A percentile compares a stretch with the other conserved stretches of the same genome.
These are phyloP conservation scores for Dictyostelium capitatum DNA, from an alignment of 78 protist species.

Conservation along the genomic window DNA sequence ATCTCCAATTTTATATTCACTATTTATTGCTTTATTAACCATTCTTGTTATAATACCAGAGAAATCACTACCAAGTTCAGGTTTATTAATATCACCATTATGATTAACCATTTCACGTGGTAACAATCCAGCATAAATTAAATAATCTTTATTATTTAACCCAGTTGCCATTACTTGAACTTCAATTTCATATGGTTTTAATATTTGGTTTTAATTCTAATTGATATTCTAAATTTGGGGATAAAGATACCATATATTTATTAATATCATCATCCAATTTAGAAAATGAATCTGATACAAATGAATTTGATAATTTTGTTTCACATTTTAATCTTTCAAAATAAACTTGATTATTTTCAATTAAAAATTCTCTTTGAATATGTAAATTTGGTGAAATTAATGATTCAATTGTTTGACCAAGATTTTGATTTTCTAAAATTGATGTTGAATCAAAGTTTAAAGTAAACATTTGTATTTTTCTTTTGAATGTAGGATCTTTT, in stretches of 20 bases:
- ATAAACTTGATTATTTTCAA: not conserved
- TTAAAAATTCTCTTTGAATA: not conserved
- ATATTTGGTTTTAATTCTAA: not conserved
- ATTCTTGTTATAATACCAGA: conserved; percentile 54
- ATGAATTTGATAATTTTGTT: not conserved
- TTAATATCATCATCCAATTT: not conserved
- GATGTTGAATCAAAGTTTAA: not conserved
- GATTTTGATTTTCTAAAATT: not conserved
- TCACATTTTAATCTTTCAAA: not conserved
- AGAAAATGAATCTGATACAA: not conserved
- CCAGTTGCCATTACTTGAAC: conserved; percentile 56
- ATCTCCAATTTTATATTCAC: too few relatives aligned
- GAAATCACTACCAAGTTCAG: conserved; percentile 53
- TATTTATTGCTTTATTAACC: not conserved
- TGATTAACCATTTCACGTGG: conserved; percentile 14
- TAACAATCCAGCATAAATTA: not conserved
- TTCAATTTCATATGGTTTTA: conserved; percentile 6
- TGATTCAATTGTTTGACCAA: not conserved
- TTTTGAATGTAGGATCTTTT: not conserved
- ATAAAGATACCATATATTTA: not conserved
- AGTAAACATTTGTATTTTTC: not conserved
- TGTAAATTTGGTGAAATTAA: not conserved
- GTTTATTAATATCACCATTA: conserved; percentile 23
- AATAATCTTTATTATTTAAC: conserved; percentile 45
- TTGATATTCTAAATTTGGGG: not conserved